These are phyloP conservation scores for Raphanus raphanistrum DNA, from an alignment of 345 rosid genomes.

Conservation along the genomic window DNA sequence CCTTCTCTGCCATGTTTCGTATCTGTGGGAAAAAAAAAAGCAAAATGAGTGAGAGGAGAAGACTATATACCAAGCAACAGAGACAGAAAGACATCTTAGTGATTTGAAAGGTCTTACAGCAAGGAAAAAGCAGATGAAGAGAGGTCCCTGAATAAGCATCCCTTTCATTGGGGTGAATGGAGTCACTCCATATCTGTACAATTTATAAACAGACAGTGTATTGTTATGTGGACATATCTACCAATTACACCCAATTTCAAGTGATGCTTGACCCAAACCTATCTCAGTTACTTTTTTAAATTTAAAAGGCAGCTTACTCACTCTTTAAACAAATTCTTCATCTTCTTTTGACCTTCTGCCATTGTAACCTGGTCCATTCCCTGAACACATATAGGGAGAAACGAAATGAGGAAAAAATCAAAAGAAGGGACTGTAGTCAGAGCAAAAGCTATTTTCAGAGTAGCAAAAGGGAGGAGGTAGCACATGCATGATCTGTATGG, in stretches of 20 bases:
- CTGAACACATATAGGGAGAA: constrained; percentile 35
- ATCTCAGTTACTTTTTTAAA: not conserved
- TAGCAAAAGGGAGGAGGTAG: not conserved
- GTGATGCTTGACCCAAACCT: not conserved
- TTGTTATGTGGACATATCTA: constrained; percentile 11
- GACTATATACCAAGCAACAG: constrained; percentile 10
- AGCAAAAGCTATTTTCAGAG: constrained; percentile 8
- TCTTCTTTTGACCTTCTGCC: constrained; percentile 60
- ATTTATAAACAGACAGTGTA: constrained; percentile 18
- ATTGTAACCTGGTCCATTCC: constrained; percentile 52
- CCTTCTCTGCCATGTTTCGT: constrained; percentile 81
- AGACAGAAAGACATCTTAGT: not conserved
- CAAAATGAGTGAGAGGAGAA: not conserved
- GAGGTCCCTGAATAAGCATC: constrained; percentile 70
- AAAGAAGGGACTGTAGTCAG: not conserved
- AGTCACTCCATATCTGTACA: constrained; percentile 71
- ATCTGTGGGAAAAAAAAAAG: constrained; percentile 43
- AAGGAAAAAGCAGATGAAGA: constrained; percentile 74
- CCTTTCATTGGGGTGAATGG: constrained; percentile 88
- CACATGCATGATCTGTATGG: not conserved
- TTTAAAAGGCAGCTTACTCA: constrained; percentile 61
- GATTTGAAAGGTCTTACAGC: constrained; percentile 60
- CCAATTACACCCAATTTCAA: not conserved
- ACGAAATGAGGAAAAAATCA: not conserved
- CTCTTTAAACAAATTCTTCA: constrained; percentile 72